Base-by-base conservation (phyloP, 2,329 filamentous ascomycete genomes). In the Penicillium freii region DNA sequence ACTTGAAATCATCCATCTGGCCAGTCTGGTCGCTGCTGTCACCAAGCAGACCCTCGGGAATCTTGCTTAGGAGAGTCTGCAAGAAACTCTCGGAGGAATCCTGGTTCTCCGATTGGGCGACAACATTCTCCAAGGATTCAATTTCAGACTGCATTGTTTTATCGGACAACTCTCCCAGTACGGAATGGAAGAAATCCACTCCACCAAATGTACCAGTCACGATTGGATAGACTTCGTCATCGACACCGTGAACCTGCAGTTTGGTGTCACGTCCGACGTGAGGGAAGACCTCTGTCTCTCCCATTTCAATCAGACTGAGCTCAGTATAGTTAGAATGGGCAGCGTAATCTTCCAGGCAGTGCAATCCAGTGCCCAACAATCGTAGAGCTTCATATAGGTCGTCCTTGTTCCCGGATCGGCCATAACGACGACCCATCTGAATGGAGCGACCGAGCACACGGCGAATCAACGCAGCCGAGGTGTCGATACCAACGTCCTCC, bases 291-390 rank as follows among this genome's bases (percentile, higher is more conserved):
- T 90, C 84, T 6, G 77, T 80, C 75, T 94, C 91, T 51, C 91
- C 92, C 68, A 96, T 77, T 73, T 96, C 92, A 66, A 94, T 92
- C 47, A 97, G 81, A 57, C 89, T 90, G 57, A 97, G 84, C 74
- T 97, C 92, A 15, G 83, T 86, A 76, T 96, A 97, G 80, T 97
- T 97, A 73, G 91, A 95, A 77, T 97, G 93, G 17, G 92, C 93
- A 53, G 92, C 87, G 78, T 88, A 97, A 72, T 97, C 92, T 78
- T 96, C 92, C 25, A 97, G 78, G 71, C 92, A 96, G 78, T 97
- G 93, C 55, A 92, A 84, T 36, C 88, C 92, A 57, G 92, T 96
- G 57, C 93, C 93, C 61, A 97, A 79, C 19, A 96, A 81, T 53
- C 92, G 87, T 47, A 97, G 84, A 54, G 92, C 89, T 77, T 97